Evolutionary conservation across 805 yeast species (phyloP).

Genomic region (Metschnikowia cerradonensis): DNA sequence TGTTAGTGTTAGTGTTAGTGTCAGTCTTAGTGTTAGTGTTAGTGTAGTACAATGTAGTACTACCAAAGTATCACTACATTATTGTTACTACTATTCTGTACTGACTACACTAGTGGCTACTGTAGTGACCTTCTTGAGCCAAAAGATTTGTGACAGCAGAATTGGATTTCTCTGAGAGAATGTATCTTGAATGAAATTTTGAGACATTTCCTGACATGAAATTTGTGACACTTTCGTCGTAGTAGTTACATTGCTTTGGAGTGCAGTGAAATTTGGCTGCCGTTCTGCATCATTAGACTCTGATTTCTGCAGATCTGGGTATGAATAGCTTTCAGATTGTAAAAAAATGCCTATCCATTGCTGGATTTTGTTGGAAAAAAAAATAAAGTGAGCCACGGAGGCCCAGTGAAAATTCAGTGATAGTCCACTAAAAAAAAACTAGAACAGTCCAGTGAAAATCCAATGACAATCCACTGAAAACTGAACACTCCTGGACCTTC

Average conservation of each 20-base stretch:
- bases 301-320: constrained; percentile 7
- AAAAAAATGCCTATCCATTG: constrained; percentile 15
- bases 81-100: too few species aligned
- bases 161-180: neutral
- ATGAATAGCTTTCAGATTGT: neutral
- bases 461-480: too few species aligned
- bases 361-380: constrained; percentile 14
- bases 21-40: too few species aligned
- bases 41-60: too few species aligned
- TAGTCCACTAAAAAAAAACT: too few species aligned
- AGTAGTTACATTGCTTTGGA: neutral
- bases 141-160: neutral
- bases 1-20: too few species aligned
- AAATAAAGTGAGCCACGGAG: constrained; percentile 16
- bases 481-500: too few species aligned
- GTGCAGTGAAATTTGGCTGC: neutral
- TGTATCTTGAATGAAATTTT: neutral
- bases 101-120: too few species aligned
- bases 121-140: neutral
- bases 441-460: too few species aligned
- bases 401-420: neutral
- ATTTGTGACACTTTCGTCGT: constrained; percentile 7
- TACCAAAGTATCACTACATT: too few species aligned
- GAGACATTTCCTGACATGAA: constrained; percentile 1
- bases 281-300: neutral